Evolutionary conservation across 257 asterid species (phyloP).

Genomic region (Solanum commersonii): DNA sequence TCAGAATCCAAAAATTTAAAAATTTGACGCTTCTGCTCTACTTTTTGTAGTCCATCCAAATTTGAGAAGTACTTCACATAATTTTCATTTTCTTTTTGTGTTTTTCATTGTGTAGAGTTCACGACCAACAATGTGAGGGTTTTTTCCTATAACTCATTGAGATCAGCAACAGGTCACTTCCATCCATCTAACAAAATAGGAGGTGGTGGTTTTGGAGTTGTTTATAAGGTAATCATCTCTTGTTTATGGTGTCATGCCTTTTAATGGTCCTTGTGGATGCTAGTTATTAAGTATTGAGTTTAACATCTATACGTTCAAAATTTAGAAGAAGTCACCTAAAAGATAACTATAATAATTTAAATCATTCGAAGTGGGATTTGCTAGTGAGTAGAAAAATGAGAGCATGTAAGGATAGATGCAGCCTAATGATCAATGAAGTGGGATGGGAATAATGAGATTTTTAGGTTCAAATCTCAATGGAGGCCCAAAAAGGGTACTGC

Average conservation of each 20-base stretch:
- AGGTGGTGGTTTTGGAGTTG: constrained; percentile 80
- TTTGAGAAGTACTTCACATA: neutral
- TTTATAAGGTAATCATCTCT: constrained; percentile 35
- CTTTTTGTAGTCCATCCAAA: neutral
- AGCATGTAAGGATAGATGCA: neutral
- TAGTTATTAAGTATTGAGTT: neutral
- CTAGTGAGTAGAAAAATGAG: neutral
- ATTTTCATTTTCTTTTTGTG: neutral
- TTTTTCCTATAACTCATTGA: constrained; percentile 41
- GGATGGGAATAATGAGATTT: too few species aligned
- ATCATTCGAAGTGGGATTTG: neutral
- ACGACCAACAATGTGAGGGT: constrained; percentile 42
- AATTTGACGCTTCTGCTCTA: too few species aligned
- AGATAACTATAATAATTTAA: neutral
- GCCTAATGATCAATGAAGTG: neutral
- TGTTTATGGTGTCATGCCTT: neutral
- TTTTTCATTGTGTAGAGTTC: constrained; percentile 25
- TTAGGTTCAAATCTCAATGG: neutral
- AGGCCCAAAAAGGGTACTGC: neutral
- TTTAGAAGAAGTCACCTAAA: neutral
- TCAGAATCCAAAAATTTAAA: too few species aligned
- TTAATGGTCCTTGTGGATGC: neutral
- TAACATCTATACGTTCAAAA: neutral
- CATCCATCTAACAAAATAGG: constrained; percentile 68
- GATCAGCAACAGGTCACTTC: constrained; percentile 64